Percentiles rank a stretch among this genome's conserved stretches.
phyloP scores from a whole-genome alignment of 1,139 yeast species.

The Protomyces lactucae-debilis region DNA sequence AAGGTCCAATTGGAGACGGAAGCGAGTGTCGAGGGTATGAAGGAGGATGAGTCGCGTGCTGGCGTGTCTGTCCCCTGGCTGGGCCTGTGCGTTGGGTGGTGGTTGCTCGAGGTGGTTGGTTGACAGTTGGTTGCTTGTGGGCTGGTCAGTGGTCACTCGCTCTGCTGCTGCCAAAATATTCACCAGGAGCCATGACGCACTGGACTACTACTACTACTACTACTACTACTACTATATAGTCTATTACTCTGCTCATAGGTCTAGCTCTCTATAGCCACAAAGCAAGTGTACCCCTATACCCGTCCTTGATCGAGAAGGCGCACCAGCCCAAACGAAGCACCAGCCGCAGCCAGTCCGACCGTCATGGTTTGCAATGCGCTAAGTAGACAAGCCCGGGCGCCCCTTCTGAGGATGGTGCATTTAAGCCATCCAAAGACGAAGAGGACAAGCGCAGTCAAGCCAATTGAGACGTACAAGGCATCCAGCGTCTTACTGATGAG shows the following conservation, averaged over 20 bases:
- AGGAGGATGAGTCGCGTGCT: too few species aligned
- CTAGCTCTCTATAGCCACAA: background rate
- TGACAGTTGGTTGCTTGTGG: too few species aligned
- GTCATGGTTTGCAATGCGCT: conserved; percentile 90
- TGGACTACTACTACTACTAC: background rate
- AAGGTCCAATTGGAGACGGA: background rate
- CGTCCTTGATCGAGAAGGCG: conserved; percentile 38
- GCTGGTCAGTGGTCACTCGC: too few species aligned
- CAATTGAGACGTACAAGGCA: conserved; percentile 69
- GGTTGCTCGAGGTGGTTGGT: background rate
- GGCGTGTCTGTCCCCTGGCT: too few species aligned
- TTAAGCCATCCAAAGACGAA: conserved; percentile 83
- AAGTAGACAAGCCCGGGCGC: conserved; percentile 5
- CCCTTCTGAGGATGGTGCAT: conserved; percentile 56
- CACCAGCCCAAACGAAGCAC: conserved; percentile 92
- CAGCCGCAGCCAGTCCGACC: conserved; percentile 94
- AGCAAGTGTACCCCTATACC: too few species aligned
- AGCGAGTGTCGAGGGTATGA: too few species aligned
- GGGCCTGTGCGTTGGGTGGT: background rate
- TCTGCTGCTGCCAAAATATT: too few species aligned
- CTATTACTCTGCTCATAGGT: too few species aligned
- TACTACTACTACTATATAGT: too few species aligned
- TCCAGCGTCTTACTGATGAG: conserved; percentile 67
- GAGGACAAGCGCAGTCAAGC: conserved; percentile 78
- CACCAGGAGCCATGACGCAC: background rate